Base-by-base conservation (phyloP, 1,284 basidiomycete species). In the Microbotryomycetes sp. region DNA sequence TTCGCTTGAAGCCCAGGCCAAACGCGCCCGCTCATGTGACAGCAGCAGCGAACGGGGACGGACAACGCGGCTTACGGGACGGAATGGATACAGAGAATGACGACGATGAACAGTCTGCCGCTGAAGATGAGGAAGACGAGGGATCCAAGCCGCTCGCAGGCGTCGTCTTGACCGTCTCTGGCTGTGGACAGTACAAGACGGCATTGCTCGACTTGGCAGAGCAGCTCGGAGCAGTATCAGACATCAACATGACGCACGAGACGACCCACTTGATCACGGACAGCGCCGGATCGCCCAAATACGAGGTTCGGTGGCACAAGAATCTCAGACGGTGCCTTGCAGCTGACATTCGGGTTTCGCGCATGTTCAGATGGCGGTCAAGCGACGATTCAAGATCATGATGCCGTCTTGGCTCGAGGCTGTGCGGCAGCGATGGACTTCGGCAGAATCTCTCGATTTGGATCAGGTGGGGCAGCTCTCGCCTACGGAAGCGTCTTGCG, bases 261-360 rank as follows among this genome's bases (percentile, higher is more conserved):
- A 86, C 88, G 28, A 91, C 89, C 0, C 88, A 91, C 75, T 80
- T 91, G 41, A 78, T 91, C 50, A 86, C 88, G 1, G 78, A 76
- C 28, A 76, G 76, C 18, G 83, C 85, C 64, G 86, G 86, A 5
- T 84, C 87, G 26, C 80, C 84, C n/a, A 91, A 91, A 73, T 91
- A 91, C 72, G 77, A 73, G 72, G 87, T 82, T 46, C 54, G 80
- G 23, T 49, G 41, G 48, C 61, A 23, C 41, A 5, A 18, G 27
- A 29, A 26, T 47, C 45, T 28, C 35, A 23, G 31, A 15, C 4
- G 23, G 18, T 45, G 28, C 28, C n/a, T 50, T 57, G n/a, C 30
- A 29, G 28, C 24, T n/a, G 23, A 24, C 21, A 4, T 9, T 57
- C 31, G 1, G 4, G 5, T 3, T 23, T 18, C 7, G 23, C 4